phyloP scores from a whole-genome alignment of 2,329 filamentous ascomycete genomes.

The Aspergillus alliaceus region DNA sequence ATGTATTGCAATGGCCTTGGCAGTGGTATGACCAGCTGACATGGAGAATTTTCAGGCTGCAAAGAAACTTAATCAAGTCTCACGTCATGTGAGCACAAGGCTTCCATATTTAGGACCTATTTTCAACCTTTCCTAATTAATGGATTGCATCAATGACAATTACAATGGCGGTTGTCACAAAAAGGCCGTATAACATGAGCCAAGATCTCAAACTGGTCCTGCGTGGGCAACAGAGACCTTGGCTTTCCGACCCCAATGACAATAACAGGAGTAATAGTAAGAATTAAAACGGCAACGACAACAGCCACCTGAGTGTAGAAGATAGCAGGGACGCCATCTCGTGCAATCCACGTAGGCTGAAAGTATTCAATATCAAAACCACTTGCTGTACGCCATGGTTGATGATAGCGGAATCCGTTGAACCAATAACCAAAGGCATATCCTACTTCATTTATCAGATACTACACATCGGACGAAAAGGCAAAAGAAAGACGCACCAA shows the following conservation, averaged over 20 bases:
- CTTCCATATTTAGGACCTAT: too few species aligned
- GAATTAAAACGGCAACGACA: conserved; percentile 23
- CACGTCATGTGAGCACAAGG: too few species aligned
- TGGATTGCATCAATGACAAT: too few species aligned
- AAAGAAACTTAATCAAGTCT: too few species aligned
- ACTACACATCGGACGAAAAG: too few species aligned
- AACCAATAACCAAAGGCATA: conserved; percentile 37
- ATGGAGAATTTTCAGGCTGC: too few species aligned
- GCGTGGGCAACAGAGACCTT: not conserved
- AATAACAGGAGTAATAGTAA: conserved; percentile 6
- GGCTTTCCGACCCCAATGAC: not conserved
- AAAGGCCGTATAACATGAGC: too few species aligned
- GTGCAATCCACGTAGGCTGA: conserved; percentile 36
- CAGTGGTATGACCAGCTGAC: too few species aligned
- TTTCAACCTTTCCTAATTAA: too few species aligned
- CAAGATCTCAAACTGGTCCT: not conserved
- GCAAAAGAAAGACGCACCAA: conserved; percentile 8
- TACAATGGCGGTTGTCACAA: too few species aligned
- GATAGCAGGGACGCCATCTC: conserved; percentile 31
- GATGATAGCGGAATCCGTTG: conserved; percentile 37
- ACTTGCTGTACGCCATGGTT: conserved; percentile 42
- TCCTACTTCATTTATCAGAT: conserved; percentile 16
- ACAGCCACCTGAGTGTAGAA: conserved; percentile 37
- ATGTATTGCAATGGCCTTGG: too few species aligned
- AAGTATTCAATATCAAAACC: conserved; percentile 41